These are phyloP conservation scores for Lecanicillium sp. DNA, from an alignment of 2,329 filamentous ascomycete species.

Conservation along the genomic window DNA sequence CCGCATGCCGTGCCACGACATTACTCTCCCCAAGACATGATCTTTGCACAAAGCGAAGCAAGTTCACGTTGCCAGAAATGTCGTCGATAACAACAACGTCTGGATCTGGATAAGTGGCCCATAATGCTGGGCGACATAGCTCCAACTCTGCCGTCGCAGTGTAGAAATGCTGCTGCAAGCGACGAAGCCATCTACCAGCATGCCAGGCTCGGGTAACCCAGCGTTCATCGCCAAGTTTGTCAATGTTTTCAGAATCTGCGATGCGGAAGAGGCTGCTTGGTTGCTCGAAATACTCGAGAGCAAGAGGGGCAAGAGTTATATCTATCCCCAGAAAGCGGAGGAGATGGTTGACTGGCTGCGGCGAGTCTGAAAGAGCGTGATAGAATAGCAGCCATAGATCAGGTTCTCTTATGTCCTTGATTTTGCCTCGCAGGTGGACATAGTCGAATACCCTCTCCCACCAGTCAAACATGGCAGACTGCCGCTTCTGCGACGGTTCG, in stretches of 20 bases:
- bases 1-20: not conserved
- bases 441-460: slow-evolving; percentile 5
- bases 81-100: not conserved
- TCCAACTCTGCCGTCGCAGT: not conserved
- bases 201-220: slow-evolving; percentile 3
- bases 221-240: slow-evolving; percentile 1
- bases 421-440: not conserved
- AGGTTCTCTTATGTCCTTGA: not conserved
- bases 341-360: slow-evolving; percentile 3
- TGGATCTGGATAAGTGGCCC: slow-evolving; percentile 2
- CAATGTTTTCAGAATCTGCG: slow-evolving; percentile 1
- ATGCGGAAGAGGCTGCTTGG: slow-evolving; percentile 3
- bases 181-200: slow-evolving; percentile 2
- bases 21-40: slow-evolving; percentile 2
- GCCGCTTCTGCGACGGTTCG: not conserved
- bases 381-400: slow-evolving; percentile 3
- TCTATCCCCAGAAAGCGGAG: slow-evolving; percentile 3
- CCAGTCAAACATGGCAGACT: slow-evolving; percentile 7
- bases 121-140: slow-evolving; percentile 4
- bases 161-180: slow-evolving; percentile 1
- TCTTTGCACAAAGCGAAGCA: slow-evolving; percentile 3
- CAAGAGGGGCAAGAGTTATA: slow-evolving; percentile 1
- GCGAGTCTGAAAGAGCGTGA: slow-evolving; percentile 1
- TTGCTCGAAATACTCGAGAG: slow-evolving; percentile 3
- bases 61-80: slow-evolving; percentile 1